These are phyloP conservation scores for Vitis amurensis DNA, from an alignment of 164 flowering plant genomes.

Conservation along the genomic window DNA sequence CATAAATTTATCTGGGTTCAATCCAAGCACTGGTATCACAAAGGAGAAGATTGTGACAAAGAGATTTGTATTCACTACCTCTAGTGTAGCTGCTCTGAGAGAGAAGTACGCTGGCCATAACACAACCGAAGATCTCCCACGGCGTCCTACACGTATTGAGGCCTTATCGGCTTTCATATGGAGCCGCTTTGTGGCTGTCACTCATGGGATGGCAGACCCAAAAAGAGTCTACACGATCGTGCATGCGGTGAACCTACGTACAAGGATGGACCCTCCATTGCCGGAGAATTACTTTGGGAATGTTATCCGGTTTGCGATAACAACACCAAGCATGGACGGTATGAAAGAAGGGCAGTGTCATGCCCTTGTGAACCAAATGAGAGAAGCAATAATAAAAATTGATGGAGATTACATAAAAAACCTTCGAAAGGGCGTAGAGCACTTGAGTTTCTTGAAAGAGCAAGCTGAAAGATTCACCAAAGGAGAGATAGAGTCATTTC, in stretches of 20 bases:
- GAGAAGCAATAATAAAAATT: background rate
- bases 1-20: background rate
- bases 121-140: background rate
- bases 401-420: slow-evolving; percentile 7
- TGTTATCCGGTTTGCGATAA: background rate
- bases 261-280: background rate
- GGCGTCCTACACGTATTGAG: background rate
- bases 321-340: background rate
- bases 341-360: background rate
- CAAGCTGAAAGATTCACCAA: background rate
- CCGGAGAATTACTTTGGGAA: slow-evolving; percentile 5
- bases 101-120: background rate
- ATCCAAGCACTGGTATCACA: background rate
- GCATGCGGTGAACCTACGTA: background rate
- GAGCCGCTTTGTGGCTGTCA: slow-evolving; percentile 4
- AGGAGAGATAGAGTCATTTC: background rate
- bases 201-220: background rate
- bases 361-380: background rate
- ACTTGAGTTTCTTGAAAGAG: background rate
- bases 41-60: slow-evolving; percentile 7
- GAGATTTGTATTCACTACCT: slow-evolving; percentile 12
- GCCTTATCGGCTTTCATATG: slow-evolving; percentile 3
- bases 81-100: slow-evolving; percentile 9
- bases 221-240: background rate
- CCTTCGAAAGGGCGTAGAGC: background rate